Base-by-base conservation (phyloP, 768 basidiomycete genomes). In the Tephrocybe sp. region DNA sequence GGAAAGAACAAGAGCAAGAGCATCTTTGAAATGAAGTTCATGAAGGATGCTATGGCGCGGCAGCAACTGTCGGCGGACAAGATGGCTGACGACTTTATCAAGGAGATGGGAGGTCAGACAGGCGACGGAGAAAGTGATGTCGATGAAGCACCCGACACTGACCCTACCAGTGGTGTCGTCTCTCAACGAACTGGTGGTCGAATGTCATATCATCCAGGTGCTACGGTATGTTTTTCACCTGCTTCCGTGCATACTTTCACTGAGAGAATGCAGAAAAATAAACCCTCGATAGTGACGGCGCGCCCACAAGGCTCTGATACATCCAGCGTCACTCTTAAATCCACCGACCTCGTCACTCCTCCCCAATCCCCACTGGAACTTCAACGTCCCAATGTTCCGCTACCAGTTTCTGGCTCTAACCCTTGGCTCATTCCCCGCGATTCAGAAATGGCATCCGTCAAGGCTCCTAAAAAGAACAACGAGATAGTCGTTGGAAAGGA, bases 1-100 rank as follows among this genome's bases (percentile, higher is more conserved):
- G 68, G 70, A 60, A 80, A 79, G 58, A 47, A 24, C 2, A 45
- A 45, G 68, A 34, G 74, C 41, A 89, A 87, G 68, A 82, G 89
- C 52, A 78, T 98, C 9, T 89, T 97, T 64, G 79, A 83, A 55
- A 98, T 98, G 97, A 98, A 97, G 70, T 99, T 98, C 69, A 99
- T 99, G 96, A 87, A 89, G 66, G 87, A 94, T 38, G 95, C 92
- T 0, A 84, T 88, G 72, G 81, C 80, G 4, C 75, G 91, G 55
- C 79, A 85, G 48, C 70, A 78, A 57, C 71, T 65, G 8, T 74
- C 76, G 45, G 82, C 80, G 1, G 74, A 85, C 50, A 76, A 76
- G 49, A 77, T 83, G 55, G 83, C 79, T 4, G 88, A 89, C 48
- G 87, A 89, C 58, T 83, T 96, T 51, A 69, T 83, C 53, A 73